A percentile compares a stretch with the other conserved stretches of the same genome.
Evolutionary conservation across 352 stramenopile genomes (phyloP).

Genomic region (Globisporangium nagaii): DNA sequence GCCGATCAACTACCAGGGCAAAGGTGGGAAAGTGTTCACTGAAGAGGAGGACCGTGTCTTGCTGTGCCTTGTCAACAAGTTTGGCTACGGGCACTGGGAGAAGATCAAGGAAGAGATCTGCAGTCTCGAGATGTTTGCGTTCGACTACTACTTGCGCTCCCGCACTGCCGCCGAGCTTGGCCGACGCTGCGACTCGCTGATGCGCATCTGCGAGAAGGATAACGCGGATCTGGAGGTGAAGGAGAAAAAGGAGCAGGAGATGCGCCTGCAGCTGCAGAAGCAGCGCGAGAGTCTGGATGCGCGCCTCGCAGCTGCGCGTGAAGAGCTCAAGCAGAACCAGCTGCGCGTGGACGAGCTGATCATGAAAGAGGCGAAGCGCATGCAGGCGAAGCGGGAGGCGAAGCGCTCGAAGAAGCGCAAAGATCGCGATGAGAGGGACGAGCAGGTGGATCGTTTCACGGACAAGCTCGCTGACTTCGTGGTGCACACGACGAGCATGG

Average conservation of each 20-base stretch:
- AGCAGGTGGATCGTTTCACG: constrained; percentile 52
- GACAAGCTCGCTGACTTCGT: constrained; percentile 61
- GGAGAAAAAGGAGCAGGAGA: constrained; percentile 72
- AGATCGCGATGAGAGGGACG: constrained; percentile 60
- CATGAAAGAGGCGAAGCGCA: constrained; percentile 85
- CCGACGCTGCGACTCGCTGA: constrained; percentile 92
- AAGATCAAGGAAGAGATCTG: constrained; percentile 96
- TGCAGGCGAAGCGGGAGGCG: constrained; percentile 75
- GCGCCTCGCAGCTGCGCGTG: constrained; percentile 51
- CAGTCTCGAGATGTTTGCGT: constrained; percentile 90
- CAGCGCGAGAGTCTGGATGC: constrained; percentile 70
- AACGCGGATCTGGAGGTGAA: constrained; percentile 80
- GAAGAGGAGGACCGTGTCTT: constrained; percentile 98
- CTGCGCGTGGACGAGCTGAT: constrained; percentile 79
- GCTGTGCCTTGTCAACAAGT: constrained; percentile 95
- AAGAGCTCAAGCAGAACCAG: constrained; percentile 75
- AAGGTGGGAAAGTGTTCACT: constrained; percentile 91
- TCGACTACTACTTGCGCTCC: constrained; percentile 99
- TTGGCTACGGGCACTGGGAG: constrained; percentile 96
- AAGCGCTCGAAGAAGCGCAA: constrained; percentile 82
- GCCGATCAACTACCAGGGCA: constrained; percentile 87
- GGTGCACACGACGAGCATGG: constrained; percentile 40
- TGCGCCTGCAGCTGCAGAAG: constrained; percentile 47
- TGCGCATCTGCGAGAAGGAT: constrained; percentile 94
- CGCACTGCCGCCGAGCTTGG: constrained; percentile 94